Evolutionary conservation across 192 early-diverging fungal genomes (phyloP).

Genomic region (Anaeromyces robustus): DNA sequence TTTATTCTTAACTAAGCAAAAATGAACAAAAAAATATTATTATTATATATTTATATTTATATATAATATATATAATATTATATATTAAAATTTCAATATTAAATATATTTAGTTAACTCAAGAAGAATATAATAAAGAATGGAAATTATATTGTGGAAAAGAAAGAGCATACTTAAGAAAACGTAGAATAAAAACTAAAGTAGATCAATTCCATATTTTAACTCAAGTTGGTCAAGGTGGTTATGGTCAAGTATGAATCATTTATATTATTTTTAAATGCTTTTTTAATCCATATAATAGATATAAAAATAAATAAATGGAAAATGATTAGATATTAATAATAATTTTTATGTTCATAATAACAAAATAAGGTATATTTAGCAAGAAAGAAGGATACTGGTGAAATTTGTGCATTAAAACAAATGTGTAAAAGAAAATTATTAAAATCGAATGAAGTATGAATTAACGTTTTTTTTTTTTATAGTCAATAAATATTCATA

Average conservation of each 20-base stretch:
- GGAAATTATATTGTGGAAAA: slow-evolving; percentile 31
- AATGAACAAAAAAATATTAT: no score
- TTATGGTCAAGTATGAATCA: slow-evolving; percentile 38
- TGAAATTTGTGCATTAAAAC: slow-evolving; percentile 58
- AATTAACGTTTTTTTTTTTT: neutral
- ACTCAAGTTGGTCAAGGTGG: slow-evolving; percentile 66
- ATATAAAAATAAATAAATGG: no score
- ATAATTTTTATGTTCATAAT: no score
- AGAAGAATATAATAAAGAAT: slow-evolving; percentile 30
- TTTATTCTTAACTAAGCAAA: no score
- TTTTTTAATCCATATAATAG: neutral
- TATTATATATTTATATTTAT: no score
- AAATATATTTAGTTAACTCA: slow-evolving; percentile 15
- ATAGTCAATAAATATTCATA: no score
- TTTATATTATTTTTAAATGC: neutral
- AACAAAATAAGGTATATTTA: slow-evolving; percentile 45
- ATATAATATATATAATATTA: no score
- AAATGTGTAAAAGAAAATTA: slow-evolving; percentile 55
- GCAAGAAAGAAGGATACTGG: slow-evolving; percentile 51
- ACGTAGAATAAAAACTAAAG: slow-evolving; percentile 46
- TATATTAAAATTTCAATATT: no score
- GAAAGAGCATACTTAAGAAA: slow-evolving; percentile 46
- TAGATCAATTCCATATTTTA: slow-evolving; percentile 50
- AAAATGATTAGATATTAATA: no score
- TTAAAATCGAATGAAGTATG: slow-evolving; percentile 44